Evolutionary conservation across 1,284 basidiomycete species (phyloP).

Genomic region (Moesziomyces globuligerus): DNA sequence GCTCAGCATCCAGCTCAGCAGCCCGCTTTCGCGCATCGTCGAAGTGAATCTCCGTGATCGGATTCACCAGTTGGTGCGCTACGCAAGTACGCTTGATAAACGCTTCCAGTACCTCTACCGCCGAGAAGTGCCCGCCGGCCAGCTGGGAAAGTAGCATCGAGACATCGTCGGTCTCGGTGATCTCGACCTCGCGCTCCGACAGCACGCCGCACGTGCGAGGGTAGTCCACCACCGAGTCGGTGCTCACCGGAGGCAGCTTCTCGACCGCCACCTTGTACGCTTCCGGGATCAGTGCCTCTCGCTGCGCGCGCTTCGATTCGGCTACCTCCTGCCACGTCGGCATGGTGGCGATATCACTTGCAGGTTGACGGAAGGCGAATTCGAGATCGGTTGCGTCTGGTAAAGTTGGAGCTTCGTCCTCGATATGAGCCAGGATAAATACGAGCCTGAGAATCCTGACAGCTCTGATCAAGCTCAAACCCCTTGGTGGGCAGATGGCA

Average conservation of each 20-base stretch:
- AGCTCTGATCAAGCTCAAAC: no score
- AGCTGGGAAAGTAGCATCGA: constrained; percentile 72
- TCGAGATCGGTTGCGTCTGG: background rate
- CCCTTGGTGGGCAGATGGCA: no score
- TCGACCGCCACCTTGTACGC: constrained; percentile 32
- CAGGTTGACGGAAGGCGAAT: no score
- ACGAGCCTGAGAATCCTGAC: no score
- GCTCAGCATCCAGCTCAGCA: constrained; percentile 71
- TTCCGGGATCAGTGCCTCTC: constrained; percentile 42
- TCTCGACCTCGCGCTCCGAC: constrained; percentile 39
- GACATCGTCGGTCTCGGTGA: constrained; percentile 68
- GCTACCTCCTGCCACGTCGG: constrained; percentile 41
- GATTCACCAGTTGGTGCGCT: constrained; percentile 79
- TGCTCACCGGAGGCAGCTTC: constrained; percentile 24
- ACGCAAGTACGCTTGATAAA: constrained; percentile 82
- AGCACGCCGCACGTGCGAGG: constrained; percentile 35
- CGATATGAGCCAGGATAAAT: background rate
- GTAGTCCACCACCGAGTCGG: constrained; percentile 36
- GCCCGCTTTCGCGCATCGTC: constrained; percentile 74
- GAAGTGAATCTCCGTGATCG: constrained; percentile 74
- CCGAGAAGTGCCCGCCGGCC: constrained; percentile 72
- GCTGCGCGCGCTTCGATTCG: constrained; percentile 32
- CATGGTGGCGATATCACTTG: constrained; percentile 9
- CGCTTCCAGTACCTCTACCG: constrained; percentile 77
- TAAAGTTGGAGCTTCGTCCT: background rate